Percentiles rank a stretch among this genome's conserved stretches.
These are phyloP conservation scores for Linum trigynum DNA, from an alignment of 345 rosid species.

Conservation along the genomic window DNA sequence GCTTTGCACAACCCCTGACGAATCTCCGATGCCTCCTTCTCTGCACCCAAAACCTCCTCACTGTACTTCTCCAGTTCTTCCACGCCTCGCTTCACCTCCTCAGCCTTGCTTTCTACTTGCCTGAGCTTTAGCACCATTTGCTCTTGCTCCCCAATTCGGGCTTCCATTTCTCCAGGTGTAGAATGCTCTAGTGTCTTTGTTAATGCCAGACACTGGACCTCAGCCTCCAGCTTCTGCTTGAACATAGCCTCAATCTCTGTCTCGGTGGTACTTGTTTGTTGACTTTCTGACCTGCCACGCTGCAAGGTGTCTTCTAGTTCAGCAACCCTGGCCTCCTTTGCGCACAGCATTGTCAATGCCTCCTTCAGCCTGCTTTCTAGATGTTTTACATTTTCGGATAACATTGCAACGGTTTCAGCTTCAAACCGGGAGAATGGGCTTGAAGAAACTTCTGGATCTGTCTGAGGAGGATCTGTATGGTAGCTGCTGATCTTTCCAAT, in stretches of 20 bases:
- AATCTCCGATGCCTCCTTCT: conserved; percentile 37
- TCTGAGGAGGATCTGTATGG: conserved; percentile 19
- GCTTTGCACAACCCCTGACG: conserved; percentile 41
- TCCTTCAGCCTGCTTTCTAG: conserved; percentile 44
- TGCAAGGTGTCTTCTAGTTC: conserved; percentile 41
- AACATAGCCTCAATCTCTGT: conserved; percentile 46
- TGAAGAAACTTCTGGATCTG: conserved; percentile 18
- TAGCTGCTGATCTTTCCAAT: conserved; percentile 35
- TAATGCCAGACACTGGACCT: conserved; percentile 54
- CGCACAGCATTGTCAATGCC: conserved; percentile 29
- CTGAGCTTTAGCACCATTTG: conserved; percentile 32
- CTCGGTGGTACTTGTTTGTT: conserved; percentile 42
- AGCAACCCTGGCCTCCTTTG: conserved; percentile 41
- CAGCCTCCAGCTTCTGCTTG: conserved; percentile 68
- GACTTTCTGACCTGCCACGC: conserved; percentile 10
- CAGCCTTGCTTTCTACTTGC: conserved; percentile 42
- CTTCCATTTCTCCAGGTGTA: conserved; percentile 39
- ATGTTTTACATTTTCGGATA: conserved; percentile 23
- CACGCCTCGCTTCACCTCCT: conserved; percentile 36
- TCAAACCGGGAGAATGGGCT: conserved; percentile 31
- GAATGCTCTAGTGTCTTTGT: conserved; percentile 32
- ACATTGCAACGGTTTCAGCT: conserved; percentile 16
- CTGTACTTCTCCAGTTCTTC: conserved; percentile 31
- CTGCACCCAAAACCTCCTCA: conserved; percentile 13
- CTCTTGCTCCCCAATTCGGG: conserved; percentile 33